A percentile compares a stretch with the other conserved stretches of the same genome.
Conservation (phyloP, 1,284 basidiomycete species). For the Ceratobasidium sp. region DNA sequence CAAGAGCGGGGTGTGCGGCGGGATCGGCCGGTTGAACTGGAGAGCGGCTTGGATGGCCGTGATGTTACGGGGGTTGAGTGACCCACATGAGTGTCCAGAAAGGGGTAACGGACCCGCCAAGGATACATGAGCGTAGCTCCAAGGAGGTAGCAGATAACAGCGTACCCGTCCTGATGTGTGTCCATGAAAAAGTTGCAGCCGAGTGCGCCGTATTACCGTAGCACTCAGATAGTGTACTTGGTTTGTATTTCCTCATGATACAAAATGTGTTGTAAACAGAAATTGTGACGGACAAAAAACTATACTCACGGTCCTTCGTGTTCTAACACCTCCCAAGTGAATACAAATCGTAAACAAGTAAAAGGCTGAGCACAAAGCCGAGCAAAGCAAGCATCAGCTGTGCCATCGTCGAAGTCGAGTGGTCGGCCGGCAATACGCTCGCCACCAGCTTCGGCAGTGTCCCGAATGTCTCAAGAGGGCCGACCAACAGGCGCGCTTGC, state of each 20-base stretch:
- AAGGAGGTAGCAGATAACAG: no score
- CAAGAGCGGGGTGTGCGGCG: slow-evolving; percentile 71
- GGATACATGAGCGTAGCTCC: neutral
- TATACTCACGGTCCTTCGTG: slow-evolving; percentile 90
- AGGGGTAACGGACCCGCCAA: slow-evolving; percentile 96
- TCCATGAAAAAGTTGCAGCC: slow-evolving; percentile 97
- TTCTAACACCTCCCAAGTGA: slow-evolving; percentile 96
- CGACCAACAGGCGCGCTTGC: no score
- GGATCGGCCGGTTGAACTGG: slow-evolving; percentile 94
- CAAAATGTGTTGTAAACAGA: neutral
- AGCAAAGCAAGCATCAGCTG: slow-evolving; percentile 89
- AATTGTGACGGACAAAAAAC: neutral
- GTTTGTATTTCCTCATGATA: slow-evolving; percentile 89
- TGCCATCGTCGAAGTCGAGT: slow-evolving; percentile 85
- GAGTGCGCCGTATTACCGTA: slow-evolving; percentile 91
- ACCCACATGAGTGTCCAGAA: slow-evolving; percentile 98
- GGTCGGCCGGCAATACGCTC: slow-evolving; percentile 83
- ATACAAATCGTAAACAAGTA: slow-evolving; percentile 89
- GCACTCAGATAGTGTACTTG: slow-evolving; percentile 88
- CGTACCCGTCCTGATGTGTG: slow-evolving; percentile 93
- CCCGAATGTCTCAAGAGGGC: no score
- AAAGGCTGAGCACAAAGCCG: slow-evolving; percentile 90
- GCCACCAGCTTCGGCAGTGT: slow-evolving; percentile 80
- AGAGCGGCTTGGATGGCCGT: slow-evolving; percentile 89
- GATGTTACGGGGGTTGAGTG: slow-evolving; percentile 87